Conservation (phyloP, 2,329 filamentous ascomycete species). For the Trichoderma sp. region DNA sequence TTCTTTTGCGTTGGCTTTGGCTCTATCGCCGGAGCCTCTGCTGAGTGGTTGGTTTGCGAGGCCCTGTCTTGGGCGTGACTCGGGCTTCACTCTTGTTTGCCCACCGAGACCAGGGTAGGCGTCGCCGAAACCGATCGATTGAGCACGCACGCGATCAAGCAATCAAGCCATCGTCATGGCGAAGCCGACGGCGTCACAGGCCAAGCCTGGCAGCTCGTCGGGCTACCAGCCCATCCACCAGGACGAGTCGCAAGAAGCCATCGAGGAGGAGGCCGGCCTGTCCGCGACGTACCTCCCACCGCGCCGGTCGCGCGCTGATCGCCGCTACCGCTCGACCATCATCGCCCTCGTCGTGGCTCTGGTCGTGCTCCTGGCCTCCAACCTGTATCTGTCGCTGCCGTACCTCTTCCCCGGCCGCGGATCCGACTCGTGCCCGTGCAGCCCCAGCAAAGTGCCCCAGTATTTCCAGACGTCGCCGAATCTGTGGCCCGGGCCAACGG, state of each 20-base stretch:
- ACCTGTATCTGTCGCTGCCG: constrained; percentile 42
- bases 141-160: not conserved
- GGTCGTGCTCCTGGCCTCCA: constrained; percentile 42
- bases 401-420: constrained; percentile 33
- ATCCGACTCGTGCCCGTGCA: constrained; percentile 36
- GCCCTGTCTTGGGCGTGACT: not conserved
- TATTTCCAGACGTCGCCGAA: constrained; percentile 65
- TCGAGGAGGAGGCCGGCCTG: constrained; percentile 22
- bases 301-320: constrained; percentile 30
- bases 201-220: constrained; percentile 20
- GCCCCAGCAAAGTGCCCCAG: constrained; percentile 53
- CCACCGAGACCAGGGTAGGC: not conserved
- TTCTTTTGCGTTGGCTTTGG: not conserved
- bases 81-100: not conserved
- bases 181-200: not conserved
- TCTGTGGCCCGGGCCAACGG: constrained; percentile 64
- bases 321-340: constrained; percentile 36
- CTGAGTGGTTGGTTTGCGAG: not conserved
- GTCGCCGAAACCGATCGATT: not conserved
- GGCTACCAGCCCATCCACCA: constrained; percentile 41
- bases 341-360: constrained; percentile 39
- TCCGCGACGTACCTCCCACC: constrained; percentile 19
- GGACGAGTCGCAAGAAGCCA: constrained; percentile 32
- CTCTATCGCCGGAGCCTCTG: not conserved
- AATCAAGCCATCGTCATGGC: constrained; percentile 10